Evolutionary conservation across 495 filamentous ascomycete genomes (phyloP).

Genomic region (Tetracladium setigerum): DNA sequence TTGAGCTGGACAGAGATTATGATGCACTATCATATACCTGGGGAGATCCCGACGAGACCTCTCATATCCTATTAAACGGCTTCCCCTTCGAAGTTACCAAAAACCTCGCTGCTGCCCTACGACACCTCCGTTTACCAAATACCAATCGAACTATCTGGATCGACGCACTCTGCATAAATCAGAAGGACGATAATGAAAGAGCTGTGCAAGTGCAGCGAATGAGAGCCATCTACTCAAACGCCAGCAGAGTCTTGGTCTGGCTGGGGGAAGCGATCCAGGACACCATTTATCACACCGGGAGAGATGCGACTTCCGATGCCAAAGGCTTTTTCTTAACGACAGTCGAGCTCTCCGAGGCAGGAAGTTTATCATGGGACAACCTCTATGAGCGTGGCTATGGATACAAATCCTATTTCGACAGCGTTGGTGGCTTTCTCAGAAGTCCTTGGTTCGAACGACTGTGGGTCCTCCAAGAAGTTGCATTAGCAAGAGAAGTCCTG

Average conservation of each 20-base stretch:
- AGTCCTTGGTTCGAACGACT: no score
- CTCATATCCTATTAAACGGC: not conserved
- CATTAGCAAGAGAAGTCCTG: no score
- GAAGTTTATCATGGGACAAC: no score
- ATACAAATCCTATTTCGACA: no score
- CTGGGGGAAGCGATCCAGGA: slow-evolving; percentile 12
- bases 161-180: slow-evolving; percentile 29
- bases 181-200: slow-evolving; percentile 18
- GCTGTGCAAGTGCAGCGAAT: slow-evolving; percentile 22
- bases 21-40: slow-evolving; percentile 2
- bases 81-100: slow-evolving; percentile 7
- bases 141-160: slow-evolving; percentile 26
- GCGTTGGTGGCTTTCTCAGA: no score
- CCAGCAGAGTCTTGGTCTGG: slow-evolving; percentile 21
- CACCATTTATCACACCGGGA: no score
- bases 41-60: slow-evolving; percentile 4
- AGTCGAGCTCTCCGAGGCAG: no score
- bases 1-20: not conserved
- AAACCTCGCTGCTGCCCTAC: slow-evolving; percentile 21
- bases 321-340: no score
- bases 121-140: slow-evolving; percentile 14
- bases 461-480: no score
- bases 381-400: no score
- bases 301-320: no score
- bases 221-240: slow-evolving; percentile 20